Evolutionary conservation across 2,329 filamentous ascomycete genomes (phyloP), one percentile per base, ranked within the genome.

Genomic region (Shiraia sp.): DNA sequence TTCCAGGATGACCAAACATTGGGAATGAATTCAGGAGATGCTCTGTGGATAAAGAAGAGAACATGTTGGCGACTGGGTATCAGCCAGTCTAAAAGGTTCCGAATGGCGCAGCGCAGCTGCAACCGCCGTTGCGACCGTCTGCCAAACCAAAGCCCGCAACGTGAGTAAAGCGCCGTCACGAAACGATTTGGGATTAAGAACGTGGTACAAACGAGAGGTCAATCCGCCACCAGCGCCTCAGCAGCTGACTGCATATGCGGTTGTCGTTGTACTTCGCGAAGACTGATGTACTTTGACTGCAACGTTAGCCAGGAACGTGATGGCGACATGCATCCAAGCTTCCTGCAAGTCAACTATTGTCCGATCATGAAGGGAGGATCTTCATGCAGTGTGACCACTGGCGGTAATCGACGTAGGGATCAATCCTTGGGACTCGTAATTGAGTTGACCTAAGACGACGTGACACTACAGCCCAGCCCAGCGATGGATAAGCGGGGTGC

Each of bases 1-100:
- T 61, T 10, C 63, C 57, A 34, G 59, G 61, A 46, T 67, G 56
- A 12, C 61, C 65, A 37, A 67, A 63, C 61, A 65, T 67, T 38
- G 54, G 54, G 39, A 59, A 57, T 10, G 45, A 51, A 26, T 61
- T 56, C 28, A 59, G 43, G 23, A 59, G 40, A 16, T 29, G 45
- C 42, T 57, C 51, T 13, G 53, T 61, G 24, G 55, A 57, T 23
- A 16, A 42, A 37, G 49, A 46, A 30, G 47, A 47, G 29, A 46
- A 28, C 51, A 52, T 57, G 25, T 40, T 47, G 39, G 25, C 42
- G 35, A 43, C 36, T 16, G 49, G 48, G 45, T 43, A 34, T 23
- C 39, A 35, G 37, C 31, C 43, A 34, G 32, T 41, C 48, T 58
- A 40, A 45, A 53, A 55, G 38, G 19, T 22, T 22, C 19, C 33